These are phyloP conservation scores for Aspergillus wentii DNA, from an alignment of 495 filamentous ascomycete genomes.

Conservation along the genomic window DNA sequence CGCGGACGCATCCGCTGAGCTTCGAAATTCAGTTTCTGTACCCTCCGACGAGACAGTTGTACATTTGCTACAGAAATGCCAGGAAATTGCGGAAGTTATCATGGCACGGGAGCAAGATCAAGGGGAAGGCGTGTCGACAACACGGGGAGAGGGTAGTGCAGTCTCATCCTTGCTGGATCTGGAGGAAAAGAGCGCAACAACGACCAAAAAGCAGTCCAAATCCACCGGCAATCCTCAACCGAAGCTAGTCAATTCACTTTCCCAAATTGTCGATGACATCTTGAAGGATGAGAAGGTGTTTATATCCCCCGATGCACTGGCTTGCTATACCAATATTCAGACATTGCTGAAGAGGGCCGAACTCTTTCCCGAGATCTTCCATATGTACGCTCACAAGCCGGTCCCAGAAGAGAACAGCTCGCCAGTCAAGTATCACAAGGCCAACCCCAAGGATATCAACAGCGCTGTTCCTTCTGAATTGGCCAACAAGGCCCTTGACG, in stretches of 20 bases:
- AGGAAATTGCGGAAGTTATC: constrained; percentile 32
- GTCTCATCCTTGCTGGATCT: constrained; percentile 49
- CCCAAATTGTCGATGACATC: constrained; percentile 55
- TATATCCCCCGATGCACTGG: constrained; percentile 68
- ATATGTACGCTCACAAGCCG: constrained; percentile 81
- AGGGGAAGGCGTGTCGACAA: constrained; percentile 6
- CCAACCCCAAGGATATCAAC: constrained; percentile 61
- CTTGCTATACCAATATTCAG: constrained; percentile 67
- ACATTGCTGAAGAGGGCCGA: constrained; percentile 63
- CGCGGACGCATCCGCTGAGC: constrained; percentile 17
- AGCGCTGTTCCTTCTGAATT: constrained; percentile 64
- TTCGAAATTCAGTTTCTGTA: constrained; percentile 28
- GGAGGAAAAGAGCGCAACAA: constrained; percentile 42
- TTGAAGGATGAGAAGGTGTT: constrained; percentile 73
- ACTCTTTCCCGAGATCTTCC: constrained; percentile 71
- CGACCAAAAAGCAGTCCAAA: constrained; percentile 14
- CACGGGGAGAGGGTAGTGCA: constrained; percentile 27
- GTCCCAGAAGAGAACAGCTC: constrained; percentile 56
- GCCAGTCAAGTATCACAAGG: constrained; percentile 52
- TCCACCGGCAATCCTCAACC: constrained; percentile 12
- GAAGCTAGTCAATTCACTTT: constrained; percentile 39
- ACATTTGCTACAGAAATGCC: constrained; percentile 39
- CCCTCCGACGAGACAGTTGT: constrained; percentile 37
- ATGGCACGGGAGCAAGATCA: constrained; percentile 23
- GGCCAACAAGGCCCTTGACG: constrained; percentile 65